Percentiles rank a stretch among this genome's conserved stretches.
Evolutionary conservation across 352 stramenopile genomes (phyloP).

Genomic region (Globisporangium mamillatum): DNA sequence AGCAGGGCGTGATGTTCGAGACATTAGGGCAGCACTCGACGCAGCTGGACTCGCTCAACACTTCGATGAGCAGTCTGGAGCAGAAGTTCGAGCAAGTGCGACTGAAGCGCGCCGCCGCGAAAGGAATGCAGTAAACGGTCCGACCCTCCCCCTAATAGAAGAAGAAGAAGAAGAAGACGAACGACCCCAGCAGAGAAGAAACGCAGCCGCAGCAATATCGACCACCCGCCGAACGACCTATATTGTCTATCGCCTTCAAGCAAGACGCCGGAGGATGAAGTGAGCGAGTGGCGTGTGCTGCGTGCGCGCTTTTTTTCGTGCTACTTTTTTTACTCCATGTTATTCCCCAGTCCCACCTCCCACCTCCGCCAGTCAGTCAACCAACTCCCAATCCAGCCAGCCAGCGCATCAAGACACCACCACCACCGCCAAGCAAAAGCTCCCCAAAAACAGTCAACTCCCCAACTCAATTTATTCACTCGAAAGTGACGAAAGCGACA

Average conservation of each 20-base stretch:
- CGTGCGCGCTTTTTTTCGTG: not conserved
- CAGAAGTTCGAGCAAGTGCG: conserved; percentile 77
- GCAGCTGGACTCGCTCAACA: conserved; percentile 70
- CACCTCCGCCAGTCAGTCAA: not conserved
- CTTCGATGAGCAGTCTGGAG: conserved; percentile 75
- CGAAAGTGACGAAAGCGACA: conserved; percentile 6
- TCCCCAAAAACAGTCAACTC: not conserved
- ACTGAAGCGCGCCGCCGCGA: conserved; percentile 40
- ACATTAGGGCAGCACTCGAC: conserved; percentile 80
- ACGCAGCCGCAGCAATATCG: not conserved
- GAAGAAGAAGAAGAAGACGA: conserved; percentile 6
- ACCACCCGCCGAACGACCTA: not conserved
- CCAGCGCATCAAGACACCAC: not conserved
- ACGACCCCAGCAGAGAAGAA: not conserved
- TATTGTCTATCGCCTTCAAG: conserved; percentile 13
- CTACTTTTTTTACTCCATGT: conserved; percentile 15
- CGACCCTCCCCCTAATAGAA: conserved; percentile 1
- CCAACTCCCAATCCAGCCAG: not conserved
- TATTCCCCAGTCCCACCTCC: not conserved
- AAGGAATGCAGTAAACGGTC: conserved; percentile 9
- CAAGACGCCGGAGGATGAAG: conserved; percentile 1
- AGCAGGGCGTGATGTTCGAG: conserved; percentile 87
- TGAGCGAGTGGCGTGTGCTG: not conserved
- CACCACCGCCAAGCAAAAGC: not conserved
- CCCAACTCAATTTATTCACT: conserved; percentile 1